Conservation (phyloP, 768 basidiomycete species). For the Amanita fuliginea region DNA sequence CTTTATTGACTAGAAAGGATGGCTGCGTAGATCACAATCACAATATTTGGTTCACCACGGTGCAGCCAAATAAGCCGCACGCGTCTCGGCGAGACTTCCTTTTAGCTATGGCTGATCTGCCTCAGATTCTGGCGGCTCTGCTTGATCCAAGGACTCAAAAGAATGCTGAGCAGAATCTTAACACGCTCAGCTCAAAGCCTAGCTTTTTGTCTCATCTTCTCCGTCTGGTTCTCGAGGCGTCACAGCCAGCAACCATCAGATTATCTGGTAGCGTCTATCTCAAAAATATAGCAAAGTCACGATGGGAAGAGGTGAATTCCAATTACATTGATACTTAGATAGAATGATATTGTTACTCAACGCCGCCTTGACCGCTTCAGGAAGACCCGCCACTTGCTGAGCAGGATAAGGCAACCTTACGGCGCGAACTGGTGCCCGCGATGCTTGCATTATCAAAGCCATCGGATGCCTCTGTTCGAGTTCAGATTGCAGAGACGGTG, state of each 20-base stretch:
- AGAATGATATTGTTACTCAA: neutral
- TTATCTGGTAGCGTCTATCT: constrained; percentile 85
- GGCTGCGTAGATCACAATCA: neutral
- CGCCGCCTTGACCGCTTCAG: constrained; percentile 19
- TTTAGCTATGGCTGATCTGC: constrained; percentile 49
- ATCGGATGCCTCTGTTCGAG: constrained; percentile 59
- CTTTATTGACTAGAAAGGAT: neutral
- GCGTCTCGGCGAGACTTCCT: neutral
- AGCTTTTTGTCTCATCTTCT: constrained; percentile 79
- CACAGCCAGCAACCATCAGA: constrained; percentile 57
- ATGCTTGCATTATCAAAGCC: constrained; percentile 81
- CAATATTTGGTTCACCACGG: too few relatives aligned
- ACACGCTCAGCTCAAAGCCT: constrained; percentile 51
- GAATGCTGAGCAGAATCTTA: constrained; percentile 72
- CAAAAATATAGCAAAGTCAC: constrained; percentile 80
- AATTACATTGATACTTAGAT: neutral
- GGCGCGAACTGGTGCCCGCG: constrained; percentile 73
- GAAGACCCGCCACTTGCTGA: constrained; percentile 64
- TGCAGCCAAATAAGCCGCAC: constrained; percentile 3
- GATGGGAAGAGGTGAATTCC: constrained; percentile 76
- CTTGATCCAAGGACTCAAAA: constrained; percentile 61
- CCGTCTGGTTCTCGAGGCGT: constrained; percentile 60
- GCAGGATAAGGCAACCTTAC: constrained; percentile 63
- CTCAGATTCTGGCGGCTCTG: constrained; percentile 62
- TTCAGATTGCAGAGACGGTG: constrained; percentile 89